A percentile compares a stretch with the other conserved stretches of the same genome.
Conservation (phyloP, 176 grass and related monocot genomes). For the Juncus inflexus region DNA sequence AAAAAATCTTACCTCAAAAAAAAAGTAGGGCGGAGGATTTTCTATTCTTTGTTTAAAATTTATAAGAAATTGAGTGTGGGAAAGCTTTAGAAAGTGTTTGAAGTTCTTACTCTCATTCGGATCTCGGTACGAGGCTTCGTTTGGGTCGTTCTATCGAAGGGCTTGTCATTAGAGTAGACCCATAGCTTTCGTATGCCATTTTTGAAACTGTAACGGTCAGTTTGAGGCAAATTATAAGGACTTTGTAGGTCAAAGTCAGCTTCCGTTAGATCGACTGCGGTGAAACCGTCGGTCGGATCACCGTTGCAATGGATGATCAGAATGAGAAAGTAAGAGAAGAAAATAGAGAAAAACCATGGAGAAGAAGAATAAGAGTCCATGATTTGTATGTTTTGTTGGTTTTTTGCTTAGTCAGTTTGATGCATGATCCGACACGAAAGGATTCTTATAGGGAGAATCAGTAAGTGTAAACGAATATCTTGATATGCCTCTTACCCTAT, state of each 20-base stretch:
- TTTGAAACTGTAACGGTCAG: constrained; percentile 8
- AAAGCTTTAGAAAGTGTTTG: not conserved
- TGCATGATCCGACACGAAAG: too few relatives aligned
- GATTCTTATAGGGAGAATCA: too few relatives aligned
- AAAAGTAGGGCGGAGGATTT: too few relatives aligned
- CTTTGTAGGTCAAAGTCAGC: constrained; percentile 27
- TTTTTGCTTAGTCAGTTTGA: not conserved
- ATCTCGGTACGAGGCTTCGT: constrained; percentile 37
- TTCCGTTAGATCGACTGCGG: constrained; percentile 8
- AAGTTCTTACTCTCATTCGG: constrained; percentile 17
- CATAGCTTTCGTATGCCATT: constrained; percentile 35
- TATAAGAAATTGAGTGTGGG: not conserved
- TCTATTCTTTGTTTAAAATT: not conserved
- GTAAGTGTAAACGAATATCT: too few relatives aligned
- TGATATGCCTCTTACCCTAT: too few relatives aligned
- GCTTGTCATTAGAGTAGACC: constrained; percentile 47
- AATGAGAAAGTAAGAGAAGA: not conserved
- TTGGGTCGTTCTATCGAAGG: not conserved
- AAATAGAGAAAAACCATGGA: not conserved
- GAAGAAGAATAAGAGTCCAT: not conserved
- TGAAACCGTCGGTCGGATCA: constrained; percentile 35
- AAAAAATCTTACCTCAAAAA: too few relatives aligned
- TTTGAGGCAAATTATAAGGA: constrained; percentile 30
- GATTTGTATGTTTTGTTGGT: not conserved
- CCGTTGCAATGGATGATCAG: not conserved